These are phyloP conservation scores for Takashimella tepidaria DNA, from an alignment of 1,284 basidiomycete genomes.

Conservation along the genomic window DNA sequence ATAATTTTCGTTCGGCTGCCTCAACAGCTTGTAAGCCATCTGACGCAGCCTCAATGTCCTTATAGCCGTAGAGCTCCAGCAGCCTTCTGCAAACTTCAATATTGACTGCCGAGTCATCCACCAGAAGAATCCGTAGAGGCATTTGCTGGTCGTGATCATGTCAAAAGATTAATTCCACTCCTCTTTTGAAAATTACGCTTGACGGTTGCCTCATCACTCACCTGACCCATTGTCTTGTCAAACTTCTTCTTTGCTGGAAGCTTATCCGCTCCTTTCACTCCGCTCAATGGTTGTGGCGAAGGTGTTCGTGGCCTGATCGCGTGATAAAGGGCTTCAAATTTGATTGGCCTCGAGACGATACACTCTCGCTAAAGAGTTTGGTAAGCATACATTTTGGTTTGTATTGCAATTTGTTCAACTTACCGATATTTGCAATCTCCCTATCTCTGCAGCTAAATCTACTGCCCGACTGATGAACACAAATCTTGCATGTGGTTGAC, in stretches of 20 bases:
- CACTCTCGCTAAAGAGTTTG: constrained; percentile 19
- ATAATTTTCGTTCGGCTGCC: constrained; percentile 28
- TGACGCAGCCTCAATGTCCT: constrained; percentile 25
- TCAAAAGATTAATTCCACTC: background rate
- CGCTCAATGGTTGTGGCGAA: background rate
- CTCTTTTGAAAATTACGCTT: background rate
- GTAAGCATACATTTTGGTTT: no score
- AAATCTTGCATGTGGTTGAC: constrained; percentile 30
- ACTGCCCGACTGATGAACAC: constrained; percentile 32
- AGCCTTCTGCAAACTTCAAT: constrained; percentile 35
- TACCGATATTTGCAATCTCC: constrained; percentile 5
- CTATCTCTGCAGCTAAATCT: constrained; percentile 24
- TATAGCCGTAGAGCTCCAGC: constrained; percentile 42
- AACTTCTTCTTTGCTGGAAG: background rate
- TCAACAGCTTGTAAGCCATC: constrained; percentile 41
- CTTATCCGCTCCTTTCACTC: background rate
- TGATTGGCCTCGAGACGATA: constrained; percentile 40
- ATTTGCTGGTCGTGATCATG: constrained; percentile 1
- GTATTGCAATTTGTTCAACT: background rate
- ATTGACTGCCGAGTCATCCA: constrained; percentile 45
- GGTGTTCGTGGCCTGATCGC: constrained; percentile 8
- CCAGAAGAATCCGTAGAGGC: constrained; percentile 40
- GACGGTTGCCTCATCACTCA: background rate
- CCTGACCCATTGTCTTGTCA: background rate
- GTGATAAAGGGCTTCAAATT: constrained; percentile 33